Base-by-base conservation (phyloP, 169 alveolate species). In the Eimeria brunetti region DNA sequence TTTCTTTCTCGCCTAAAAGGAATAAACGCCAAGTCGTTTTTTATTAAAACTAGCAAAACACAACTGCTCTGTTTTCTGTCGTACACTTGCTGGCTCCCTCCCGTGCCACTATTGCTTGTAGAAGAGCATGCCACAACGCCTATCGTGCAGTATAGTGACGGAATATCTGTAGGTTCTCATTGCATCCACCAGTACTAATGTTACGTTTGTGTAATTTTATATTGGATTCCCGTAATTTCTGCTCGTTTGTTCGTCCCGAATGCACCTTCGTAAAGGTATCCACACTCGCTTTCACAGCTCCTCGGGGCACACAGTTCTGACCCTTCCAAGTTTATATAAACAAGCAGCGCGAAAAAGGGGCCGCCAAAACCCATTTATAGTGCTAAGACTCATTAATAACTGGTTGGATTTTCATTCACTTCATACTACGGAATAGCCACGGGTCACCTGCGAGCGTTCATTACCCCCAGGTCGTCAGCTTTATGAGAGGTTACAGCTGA, bases 401-500 rank as follows among this genome's bases (percentile, higher is more conserved):
- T 14, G 1, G 33, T 20, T 36, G 53, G 81, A 11, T 20, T 1
- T 71, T 38, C 53, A 14, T 14, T 71, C 81, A 12, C 14, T 38
- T 11, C n/a, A 38, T n/a, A 36, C 53, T 16, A 71, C 4, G 53
- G 51, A 38, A 38, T 3, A 2, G n/a, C 81, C 53, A 71, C 81
- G 11, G 81, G 81, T 71, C 81, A 71, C 53, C 81, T 71, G 81
- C 53, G 81, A 38, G 81, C 30, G 81, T 38, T 18, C 56, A 56
- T 16, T 8, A 11, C 14, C 14, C 81, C 1, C 33, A 38, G 81
- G 11, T 71, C 11, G 38, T 18, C 56, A 8, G 11, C 22, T 11
- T n/a, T 38, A 7, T 36, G 46, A 6, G 11, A 33, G 51, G 51
- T 38, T 71, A 30, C 6, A 2, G 53, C 53, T 18, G 56, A 33